Evolutionary conservation across 139 green algal species (phyloP).

Genomic region (Trebouxia sp.): DNA sequence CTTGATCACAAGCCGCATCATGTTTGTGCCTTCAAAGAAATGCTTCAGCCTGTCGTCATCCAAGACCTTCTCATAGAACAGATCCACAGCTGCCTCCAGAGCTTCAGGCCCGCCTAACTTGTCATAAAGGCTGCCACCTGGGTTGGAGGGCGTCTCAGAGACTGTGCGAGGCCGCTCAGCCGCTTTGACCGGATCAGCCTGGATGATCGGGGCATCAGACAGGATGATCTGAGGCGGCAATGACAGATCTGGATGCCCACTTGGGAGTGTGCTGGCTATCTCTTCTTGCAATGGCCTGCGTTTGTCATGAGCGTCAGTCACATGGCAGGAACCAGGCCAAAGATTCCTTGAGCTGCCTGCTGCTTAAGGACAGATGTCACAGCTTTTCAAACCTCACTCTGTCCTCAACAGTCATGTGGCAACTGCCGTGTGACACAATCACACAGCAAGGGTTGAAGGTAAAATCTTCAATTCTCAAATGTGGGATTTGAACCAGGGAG

Average conservation of each 20-base stretch:
- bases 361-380: too few species aligned
- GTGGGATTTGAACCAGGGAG: too few species aligned
- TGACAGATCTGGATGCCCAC: too few species aligned
- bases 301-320: too few species aligned
- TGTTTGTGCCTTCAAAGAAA: conserved; percentile 21
- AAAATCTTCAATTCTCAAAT: background rate
- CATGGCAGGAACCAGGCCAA: too few species aligned
- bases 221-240: background rate
- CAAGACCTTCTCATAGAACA: conserved; percentile 24
- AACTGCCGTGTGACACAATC: too few species aligned
- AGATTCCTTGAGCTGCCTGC: too few species aligned
- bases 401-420: too few species aligned
- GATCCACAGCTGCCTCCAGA: conserved; percentile 13
- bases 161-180: background rate
- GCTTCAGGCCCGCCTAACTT: conserved; percentile 15
- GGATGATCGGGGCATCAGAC: background rate
- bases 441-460: too few species aligned
- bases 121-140: background rate
- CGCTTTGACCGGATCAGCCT: background rate
- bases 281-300: too few species aligned
- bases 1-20: conserved; percentile 25
- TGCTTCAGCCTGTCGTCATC: background rate
- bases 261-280: too few species aligned
- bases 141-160: background rate
- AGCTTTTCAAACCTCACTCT: too few species aligned